phyloP scores from a whole-genome alignment of 2,329 filamentous ascomycete genomes.

The Cryphonectria naterciae region DNA sequence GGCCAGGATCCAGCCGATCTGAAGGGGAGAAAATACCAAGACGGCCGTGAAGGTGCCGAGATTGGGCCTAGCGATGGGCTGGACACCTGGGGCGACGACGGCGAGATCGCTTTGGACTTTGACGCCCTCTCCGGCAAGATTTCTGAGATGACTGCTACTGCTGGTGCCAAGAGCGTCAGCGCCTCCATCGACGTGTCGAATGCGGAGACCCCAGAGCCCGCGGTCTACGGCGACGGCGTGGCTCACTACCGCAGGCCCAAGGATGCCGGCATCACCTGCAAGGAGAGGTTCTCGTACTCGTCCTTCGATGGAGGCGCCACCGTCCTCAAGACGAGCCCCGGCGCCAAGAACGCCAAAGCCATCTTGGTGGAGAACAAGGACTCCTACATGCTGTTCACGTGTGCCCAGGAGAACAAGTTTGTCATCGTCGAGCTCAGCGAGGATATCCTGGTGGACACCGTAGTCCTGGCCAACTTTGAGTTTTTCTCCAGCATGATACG shows the following conservation, averaged over 20 bases:
- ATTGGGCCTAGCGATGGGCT: constrained; percentile 66
- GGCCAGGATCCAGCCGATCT: constrained; percentile 74
- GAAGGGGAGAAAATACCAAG: constrained; percentile 63
- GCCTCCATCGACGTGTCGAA: constrained; percentile 28
- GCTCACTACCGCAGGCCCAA: constrained; percentile 73
- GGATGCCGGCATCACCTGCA: constrained; percentile 95
- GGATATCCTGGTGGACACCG: constrained; percentile 82
- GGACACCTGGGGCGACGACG: constrained; percentile 83
- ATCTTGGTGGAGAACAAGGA: constrained; percentile 97
- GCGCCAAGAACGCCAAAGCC: constrained; percentile 85
- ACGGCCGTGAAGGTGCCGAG: constrained; percentile 53
- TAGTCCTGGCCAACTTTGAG: constrained; percentile 98
- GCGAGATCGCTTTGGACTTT: constrained; percentile 72
- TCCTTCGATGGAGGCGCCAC: constrained; percentile 97
- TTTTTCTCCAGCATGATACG: constrained; percentile 98
- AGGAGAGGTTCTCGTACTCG: constrained; percentile 95
- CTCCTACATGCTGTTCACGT: constrained; percentile 96
- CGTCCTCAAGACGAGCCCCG: constrained; percentile 83
- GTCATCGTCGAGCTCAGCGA: constrained; percentile 93
- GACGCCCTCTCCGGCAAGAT: constrained; percentile 53
- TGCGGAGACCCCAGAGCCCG: constrained; percentile 44
- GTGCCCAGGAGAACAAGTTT: constrained; percentile 85
- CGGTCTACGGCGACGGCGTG: constrained; percentile 52
- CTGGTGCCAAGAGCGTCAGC: constrained; percentile 26
- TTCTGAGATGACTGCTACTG: constrained; percentile 46